phyloP scores from a whole-genome alignment of 805 yeast genomes.

The Candida verbasci region DNA sequence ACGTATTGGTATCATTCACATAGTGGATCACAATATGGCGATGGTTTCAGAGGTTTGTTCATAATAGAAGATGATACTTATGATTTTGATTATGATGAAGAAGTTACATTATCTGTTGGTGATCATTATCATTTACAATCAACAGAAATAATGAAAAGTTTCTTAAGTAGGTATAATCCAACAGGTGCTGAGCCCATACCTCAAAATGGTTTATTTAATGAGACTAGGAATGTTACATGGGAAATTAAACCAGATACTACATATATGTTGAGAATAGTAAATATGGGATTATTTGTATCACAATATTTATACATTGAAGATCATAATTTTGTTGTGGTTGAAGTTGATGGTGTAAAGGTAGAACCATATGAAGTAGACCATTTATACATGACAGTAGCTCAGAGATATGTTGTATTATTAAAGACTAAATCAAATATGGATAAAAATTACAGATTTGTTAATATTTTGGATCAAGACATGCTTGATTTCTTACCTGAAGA shows the following conservation, averaged over 20 bases:
- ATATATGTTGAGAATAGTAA: conserved; percentile 74
- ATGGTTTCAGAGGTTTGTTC: conserved; percentile 69
- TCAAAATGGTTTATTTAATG: conserved; percentile 71
- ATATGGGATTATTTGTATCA: conserved; percentile 88
- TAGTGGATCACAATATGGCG: conserved; percentile 71
- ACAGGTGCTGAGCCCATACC: conserved; percentile 99
- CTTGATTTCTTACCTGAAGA: conserved; percentile 69
- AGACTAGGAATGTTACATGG: conserved; percentile 75
- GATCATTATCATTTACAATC: conserved; percentile 86
- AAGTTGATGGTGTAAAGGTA: conserved; percentile 86
- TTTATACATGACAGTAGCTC: conserved; percentile 85
- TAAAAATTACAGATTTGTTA: conserved; percentile 75
- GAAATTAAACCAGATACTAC: conserved; percentile 79
- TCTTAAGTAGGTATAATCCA: conserved; percentile 77
- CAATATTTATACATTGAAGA: conserved; percentile 87
- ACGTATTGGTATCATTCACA: conserved; percentile 76
- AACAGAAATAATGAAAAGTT: conserved; percentile 46
- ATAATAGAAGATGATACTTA: conserved; percentile 46
- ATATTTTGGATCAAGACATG: conserved; percentile 76
- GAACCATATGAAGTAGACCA: conserved; percentile 67
- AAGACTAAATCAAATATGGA: conserved; percentile 59
- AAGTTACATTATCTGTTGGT: conserved; percentile 58
- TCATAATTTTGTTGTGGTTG: conserved; percentile 81
- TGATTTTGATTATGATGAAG: conserved; percentile 73
- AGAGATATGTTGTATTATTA: conserved; percentile 79